These are phyloP conservation scores for Parasitella parasitica DNA, from an alignment of 371 early-diverging fungal species.

Conservation along the genomic window DNA sequence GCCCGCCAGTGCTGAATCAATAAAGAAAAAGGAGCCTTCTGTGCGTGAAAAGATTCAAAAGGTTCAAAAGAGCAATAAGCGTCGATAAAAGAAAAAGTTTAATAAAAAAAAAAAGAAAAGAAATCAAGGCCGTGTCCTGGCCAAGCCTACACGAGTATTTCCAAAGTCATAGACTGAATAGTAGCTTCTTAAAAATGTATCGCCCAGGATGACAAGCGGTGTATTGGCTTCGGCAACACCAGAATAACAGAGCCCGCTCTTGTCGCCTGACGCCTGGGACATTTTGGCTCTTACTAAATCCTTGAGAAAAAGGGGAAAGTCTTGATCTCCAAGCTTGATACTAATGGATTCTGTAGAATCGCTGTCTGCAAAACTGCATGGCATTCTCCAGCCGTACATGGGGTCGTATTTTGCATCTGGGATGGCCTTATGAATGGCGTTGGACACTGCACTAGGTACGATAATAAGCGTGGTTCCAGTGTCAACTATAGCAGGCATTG, in stretches of 20 bases:
- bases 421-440: constrained; percentile 42
- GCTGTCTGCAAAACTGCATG: constrained; percentile 25
- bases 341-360: constrained; percentile 2
- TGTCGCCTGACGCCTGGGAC: not conserved
- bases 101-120: not conserved
- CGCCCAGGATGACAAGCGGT: constrained; percentile 32
- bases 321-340: constrained; percentile 24
- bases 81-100: constrained; percentile 20
- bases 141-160: constrained; percentile 32
- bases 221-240: constrained; percentile 35
- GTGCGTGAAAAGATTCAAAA: constrained; percentile 31
- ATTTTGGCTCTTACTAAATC: constrained; percentile 32
- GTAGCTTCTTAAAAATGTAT: constrained; percentile 35
- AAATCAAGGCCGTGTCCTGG: constrained; percentile 10
- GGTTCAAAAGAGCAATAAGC: constrained; percentile 28
- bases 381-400: constrained; percentile 49
- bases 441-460: constrained; percentile 33
- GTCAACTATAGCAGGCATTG: constrained; percentile 45
- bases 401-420: constrained; percentile 43
- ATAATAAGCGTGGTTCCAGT: constrained; percentile 48
- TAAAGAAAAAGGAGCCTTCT: constrained; percentile 16
- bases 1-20: not conserved
- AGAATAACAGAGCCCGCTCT: constrained; percentile 29
- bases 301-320: constrained; percentile 18
- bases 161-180: constrained; percentile 45